Percentiles rank a stretch among this genome's conserved stretches.
Conservation (phyloP, 2,329 filamentous ascomycete genomes). For the Penicillium olsonii region DNA sequence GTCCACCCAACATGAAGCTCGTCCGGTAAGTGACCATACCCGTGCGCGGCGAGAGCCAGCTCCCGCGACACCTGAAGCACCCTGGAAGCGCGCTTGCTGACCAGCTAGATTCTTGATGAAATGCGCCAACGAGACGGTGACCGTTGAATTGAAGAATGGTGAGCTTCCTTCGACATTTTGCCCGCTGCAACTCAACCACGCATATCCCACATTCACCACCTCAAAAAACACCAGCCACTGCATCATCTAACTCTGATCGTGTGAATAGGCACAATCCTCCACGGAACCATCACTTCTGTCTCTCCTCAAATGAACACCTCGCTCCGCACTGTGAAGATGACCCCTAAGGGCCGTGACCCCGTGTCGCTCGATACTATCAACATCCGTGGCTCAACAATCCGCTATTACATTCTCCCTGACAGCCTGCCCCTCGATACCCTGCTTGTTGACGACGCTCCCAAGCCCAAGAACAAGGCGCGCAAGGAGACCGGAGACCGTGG, state of each 20-base stretch:
- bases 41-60: slow-evolving; percentile 3
- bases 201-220: not conserved
- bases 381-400: slow-evolving; percentile 91
- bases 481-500: slow-evolving; percentile 70
- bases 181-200: not conserved
- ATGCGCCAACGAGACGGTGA: slow-evolving; percentile 97
- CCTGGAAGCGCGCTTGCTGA: slow-evolving; percentile 15
- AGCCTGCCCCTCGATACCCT: slow-evolving; percentile 92
- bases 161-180: slow-evolving; percentile 25
- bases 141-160: slow-evolving; percentile 98
- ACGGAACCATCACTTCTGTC: slow-evolving; percentile 95
- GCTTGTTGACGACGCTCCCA: slow-evolving; percentile 92
- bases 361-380: slow-evolving; percentile 93
- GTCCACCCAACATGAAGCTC: slow-evolving; percentile 77
- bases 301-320: slow-evolving; percentile 99
- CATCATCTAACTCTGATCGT: slow-evolving; percentile 5
- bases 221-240: slow-evolving; percentile 1
- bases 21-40: slow-evolving; percentile 69
- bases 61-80: slow-evolving; percentile 13
- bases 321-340: slow-evolving; percentile 96
- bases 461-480: slow-evolving; percentile 99
- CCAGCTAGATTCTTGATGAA: slow-evolving; percentile 91
- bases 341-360: slow-evolving; percentile 80
- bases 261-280: slow-evolving; percentile 79
- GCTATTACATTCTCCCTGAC: slow-evolving; percentile 96